Evolutionary conservation across 2,329 filamentous ascomycete species (phyloP).

Genomic region (Dothistroma septosporum): DNA sequence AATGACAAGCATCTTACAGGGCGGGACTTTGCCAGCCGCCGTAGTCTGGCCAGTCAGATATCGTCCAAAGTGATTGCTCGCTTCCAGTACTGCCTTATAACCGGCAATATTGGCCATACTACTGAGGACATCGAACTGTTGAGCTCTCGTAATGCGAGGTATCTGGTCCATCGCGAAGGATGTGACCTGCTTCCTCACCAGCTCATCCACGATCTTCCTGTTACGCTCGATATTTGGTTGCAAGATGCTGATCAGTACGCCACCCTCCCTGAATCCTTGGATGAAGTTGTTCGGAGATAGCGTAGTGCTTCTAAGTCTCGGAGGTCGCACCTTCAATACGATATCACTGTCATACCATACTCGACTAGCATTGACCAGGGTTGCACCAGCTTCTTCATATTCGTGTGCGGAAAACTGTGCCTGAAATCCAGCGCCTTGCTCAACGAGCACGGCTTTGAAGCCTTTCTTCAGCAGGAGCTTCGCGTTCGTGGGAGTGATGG

Average conservation of each 20-base stretch:
- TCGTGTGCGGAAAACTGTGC: constrained; percentile 75
- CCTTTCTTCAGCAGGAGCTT: constrained; percentile 80
- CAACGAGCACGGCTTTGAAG: constrained; percentile 70
- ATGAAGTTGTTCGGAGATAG: constrained; percentile 58
- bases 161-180: constrained; percentile 91
- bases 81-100: constrained; percentile 87
- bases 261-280: constrained; percentile 61
- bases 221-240: constrained; percentile 70
- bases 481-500: constrained; percentile 80
- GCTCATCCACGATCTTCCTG: constrained; percentile 65
- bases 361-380: constrained; percentile 63
- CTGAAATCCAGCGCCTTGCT: constrained; percentile 71
- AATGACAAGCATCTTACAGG: constrained; percentile 85
- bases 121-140: constrained; percentile 80
- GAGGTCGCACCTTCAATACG: constrained; percentile 76
- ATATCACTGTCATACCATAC: constrained; percentile 75
- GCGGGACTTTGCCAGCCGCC: constrained; percentile 84
- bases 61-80: constrained; percentile 81
- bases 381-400: constrained; percentile 74
- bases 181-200: constrained; percentile 67
- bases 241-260: constrained; percentile 76
- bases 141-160: constrained; percentile 81
- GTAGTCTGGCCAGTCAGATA: constrained; percentile 88
- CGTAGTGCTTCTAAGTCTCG: constrained; percentile 52
- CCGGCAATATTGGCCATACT: constrained; percentile 94